Conservation (phyloP, 306 rosid genomes). For the Canavalia gladiata region DNA sequence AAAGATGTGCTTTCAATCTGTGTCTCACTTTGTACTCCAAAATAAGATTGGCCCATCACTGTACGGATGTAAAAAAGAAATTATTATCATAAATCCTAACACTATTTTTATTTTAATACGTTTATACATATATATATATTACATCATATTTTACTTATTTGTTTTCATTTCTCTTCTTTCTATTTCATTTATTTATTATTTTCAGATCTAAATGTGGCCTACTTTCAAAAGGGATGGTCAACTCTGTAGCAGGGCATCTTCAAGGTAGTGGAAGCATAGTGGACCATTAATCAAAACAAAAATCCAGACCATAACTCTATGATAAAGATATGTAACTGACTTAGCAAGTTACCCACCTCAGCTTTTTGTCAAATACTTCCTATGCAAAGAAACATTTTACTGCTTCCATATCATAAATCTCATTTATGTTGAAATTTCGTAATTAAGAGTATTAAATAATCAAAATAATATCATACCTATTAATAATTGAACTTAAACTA, state of each 20-base stretch:
- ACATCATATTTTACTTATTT: too few relatives aligned
- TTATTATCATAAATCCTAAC: too few relatives aligned
- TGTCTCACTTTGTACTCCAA: conserved; percentile 24
- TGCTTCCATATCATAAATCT: conserved; percentile 9
- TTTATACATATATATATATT: too few relatives aligned
- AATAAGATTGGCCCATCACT: conserved; percentile 31
- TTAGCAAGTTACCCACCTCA: conserved; percentile 48
- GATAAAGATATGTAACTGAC: conserved; percentile 30
- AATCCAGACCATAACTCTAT: conserved; percentile 22
- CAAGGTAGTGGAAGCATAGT: conserved; percentile 47
- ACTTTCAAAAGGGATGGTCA: conserved; percentile 50
- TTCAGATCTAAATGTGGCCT: conserved; percentile 48
- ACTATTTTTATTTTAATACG: too few relatives aligned
- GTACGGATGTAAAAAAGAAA: not conserved
- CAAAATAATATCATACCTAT: not conserved
- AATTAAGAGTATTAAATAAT: not conserved
- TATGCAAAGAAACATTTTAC: conserved; percentile 10
- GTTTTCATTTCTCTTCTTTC: too few relatives aligned
- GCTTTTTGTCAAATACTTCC: conserved; percentile 30
- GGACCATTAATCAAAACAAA: conserved; percentile 42
- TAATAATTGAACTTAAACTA: not conserved
- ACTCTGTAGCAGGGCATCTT: conserved; percentile 43
- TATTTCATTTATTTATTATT: too few relatives aligned
- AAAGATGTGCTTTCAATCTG: conserved; percentile 35
- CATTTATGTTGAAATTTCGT: not conserved